phyloP scores from a whole-genome alignment of 169 alveolate species.

The Eimeria praecox region DNA sequence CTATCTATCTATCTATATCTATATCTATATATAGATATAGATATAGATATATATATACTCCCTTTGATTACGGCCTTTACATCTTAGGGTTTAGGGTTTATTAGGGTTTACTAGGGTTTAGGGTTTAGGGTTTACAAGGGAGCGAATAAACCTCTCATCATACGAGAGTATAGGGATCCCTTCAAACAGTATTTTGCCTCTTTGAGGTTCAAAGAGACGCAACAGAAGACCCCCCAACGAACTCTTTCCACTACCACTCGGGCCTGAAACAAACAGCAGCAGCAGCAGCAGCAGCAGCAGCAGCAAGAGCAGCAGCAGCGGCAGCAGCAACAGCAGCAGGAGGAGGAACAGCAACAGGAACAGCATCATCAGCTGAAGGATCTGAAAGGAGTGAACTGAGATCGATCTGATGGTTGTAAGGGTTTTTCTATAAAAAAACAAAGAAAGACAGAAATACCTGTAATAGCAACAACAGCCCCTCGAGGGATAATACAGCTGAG shows the following conservation, averaged over 20 bases:
- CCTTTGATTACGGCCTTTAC: no score
- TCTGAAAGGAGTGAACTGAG: no score
- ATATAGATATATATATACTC: no score
- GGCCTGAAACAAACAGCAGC: constrained; percentile 81
- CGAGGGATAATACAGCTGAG: constrained; percentile 56
- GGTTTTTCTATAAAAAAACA: no score
- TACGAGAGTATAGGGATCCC: constrained; percentile 67
- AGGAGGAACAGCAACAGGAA: neutral
- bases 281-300: neutral
- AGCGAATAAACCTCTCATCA: constrained; percentile 51
- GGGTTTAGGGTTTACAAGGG: constrained; percentile 86
- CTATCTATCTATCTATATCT: no score
- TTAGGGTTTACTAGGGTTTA: no score
- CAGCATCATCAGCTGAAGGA: no score
- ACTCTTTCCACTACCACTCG: constrained; percentile 94
- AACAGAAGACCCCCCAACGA: constrained; percentile 86
- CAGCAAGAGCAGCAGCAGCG: neutral
- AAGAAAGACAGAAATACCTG: neutral
- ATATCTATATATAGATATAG: no score
- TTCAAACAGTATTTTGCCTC: constrained; percentile 91
- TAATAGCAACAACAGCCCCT: constrained; percentile 25
- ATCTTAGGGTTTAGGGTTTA: no score
- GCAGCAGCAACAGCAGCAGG: neutral
- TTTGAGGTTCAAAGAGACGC: constrained; percentile 88
- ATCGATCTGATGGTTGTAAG: no score